A percentile compares a stretch with the other conserved stretches of the same genome.
Conservation (phyloP, 108 stramenopile species). For the Nitzschia sp. region DNA sequence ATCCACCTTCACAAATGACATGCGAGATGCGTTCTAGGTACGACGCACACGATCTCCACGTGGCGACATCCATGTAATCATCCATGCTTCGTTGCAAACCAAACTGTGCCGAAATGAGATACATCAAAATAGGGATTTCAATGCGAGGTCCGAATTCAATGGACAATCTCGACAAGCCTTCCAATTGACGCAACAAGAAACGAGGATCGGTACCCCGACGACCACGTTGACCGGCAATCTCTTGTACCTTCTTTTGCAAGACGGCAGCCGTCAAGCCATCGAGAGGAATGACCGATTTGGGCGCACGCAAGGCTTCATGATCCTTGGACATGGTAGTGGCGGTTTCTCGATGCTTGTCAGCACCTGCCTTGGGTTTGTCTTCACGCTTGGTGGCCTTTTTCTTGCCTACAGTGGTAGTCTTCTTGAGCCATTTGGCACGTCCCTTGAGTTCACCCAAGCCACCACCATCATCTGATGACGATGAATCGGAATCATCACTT, state of each 20-base stretch:
- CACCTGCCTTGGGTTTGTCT: slow-evolving; percentile 48
- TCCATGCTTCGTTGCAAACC: slow-evolving; percentile 94
- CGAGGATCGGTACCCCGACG: slow-evolving; percentile 85
- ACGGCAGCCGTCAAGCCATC: slow-evolving; percentile 72
- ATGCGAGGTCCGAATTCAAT: slow-evolving; percentile 85
- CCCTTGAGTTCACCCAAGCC: slow-evolving; percentile 84
- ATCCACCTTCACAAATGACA: slow-evolving; percentile 79
- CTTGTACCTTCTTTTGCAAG: slow-evolving; percentile 78
- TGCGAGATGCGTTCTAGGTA: slow-evolving; percentile 78
- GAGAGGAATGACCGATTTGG: slow-evolving; percentile 64
- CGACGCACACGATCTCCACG: slow-evolving; percentile 89
- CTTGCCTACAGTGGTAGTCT: slow-evolving; percentile 71
- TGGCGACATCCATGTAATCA: slow-evolving; percentile 94
- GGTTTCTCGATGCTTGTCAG: slow-evolving; percentile 49
- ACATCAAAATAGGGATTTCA: slow-evolving; percentile 95
- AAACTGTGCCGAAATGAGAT: slow-evolving; percentile 92
- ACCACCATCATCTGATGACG: slow-evolving; percentile 60
- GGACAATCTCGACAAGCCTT: slow-evolving; percentile 80
- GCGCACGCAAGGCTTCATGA: slow-evolving; percentile 43
- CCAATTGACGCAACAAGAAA: slow-evolving; percentile 80
- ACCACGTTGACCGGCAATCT: slow-evolving; percentile 88
- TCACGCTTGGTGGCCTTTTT: slow-evolving; percentile 73
- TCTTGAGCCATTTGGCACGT: slow-evolving; percentile 96
- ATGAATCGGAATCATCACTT: slow-evolving; percentile 44
- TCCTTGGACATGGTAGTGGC: slow-evolving; percentile 36